Base-by-base conservation (phyloP, 305 asterid species). In the Solanum aculeatissimum region DNA sequence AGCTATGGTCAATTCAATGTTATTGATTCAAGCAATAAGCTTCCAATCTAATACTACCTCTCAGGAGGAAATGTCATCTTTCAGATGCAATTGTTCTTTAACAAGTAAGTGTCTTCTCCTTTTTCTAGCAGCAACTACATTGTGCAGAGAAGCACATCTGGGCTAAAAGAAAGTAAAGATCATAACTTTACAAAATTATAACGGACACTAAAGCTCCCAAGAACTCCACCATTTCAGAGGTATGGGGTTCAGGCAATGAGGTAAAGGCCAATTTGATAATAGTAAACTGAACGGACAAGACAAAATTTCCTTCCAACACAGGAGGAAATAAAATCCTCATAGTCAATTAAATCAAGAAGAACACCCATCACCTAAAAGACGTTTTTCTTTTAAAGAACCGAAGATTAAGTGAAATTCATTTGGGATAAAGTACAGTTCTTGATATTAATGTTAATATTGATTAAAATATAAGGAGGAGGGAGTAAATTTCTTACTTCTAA, bases 401-500 rank as follows among this genome's bases (percentile, higher is more conserved):
- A 42, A 42, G 45, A 42, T 7, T 42, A 60, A 19, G 16, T 23
- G 10, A 51, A 7, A 11, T 19, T 25, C 12, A 9, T 42, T 71
- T 42, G 49, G 79, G 55, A 71, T 71, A 42, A 71, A 42, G 55
- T 43, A 43, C 55, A 72, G 57, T 43, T 72, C 40, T 43, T 71
- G 80, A 43, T 43, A 42, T 70, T n/a, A n/a, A 21, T n/a, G 12
- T 21, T 15, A 27, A 25, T 9, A 13, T 63, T 14, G 9, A 63
- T 63, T 1, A 27, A 43, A 42, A 71, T 38, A 69, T 38, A 70
- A 25, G 66, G 12, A 71, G 14, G 57, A 81, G 43, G 72, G 83
- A 35, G 11, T 84, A 77, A 53, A 15, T 4, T 13, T 70, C 90
- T 91, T 85, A 89, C 93, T 91, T 89, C 71, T 91, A 58, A 91